phyloP scores from a whole-genome alignment of 192 early-diverging fungal genomes.

The Podila epicladia region DNA sequence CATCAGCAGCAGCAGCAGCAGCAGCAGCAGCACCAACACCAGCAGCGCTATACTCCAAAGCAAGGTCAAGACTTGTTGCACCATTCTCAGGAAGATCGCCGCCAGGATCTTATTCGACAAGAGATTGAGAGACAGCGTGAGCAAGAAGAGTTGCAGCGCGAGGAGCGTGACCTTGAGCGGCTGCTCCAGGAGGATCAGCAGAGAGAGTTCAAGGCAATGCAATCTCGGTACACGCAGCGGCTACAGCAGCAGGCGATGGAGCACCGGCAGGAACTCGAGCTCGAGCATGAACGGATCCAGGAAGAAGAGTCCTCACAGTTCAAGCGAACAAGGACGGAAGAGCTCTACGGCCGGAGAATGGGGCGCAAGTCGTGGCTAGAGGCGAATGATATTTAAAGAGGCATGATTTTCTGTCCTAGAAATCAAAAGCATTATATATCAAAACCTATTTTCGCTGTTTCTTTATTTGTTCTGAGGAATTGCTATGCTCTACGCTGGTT shows the following conservation, averaged over 20 bases:
- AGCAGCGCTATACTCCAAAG: neutral
- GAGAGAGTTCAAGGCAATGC: neutral
- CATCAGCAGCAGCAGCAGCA: neutral
- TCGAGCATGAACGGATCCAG: no score
- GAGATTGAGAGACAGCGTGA: constrained; percentile 28
- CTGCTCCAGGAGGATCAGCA: neutral
- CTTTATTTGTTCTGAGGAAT: no score
- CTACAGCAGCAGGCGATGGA: neutral
- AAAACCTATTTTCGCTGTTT: no score
- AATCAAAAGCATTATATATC: neutral
- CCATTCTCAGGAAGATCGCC: constrained; percentile 6
- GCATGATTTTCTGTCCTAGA: neutral
- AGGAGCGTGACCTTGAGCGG: neutral
- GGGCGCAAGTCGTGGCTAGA: constrained; percentile 34
- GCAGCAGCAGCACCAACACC: neutral
- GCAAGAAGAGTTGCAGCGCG: constrained; percentile 1
- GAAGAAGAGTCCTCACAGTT: neutral
- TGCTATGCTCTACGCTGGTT: no score
- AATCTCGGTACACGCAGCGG: neutral
- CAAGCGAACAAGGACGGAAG: neutral
- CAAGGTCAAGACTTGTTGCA: constrained; percentile 2
- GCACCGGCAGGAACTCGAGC: neutral
- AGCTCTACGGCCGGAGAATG: constrained; percentile 10
- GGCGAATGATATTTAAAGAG: constrained; percentile 19
- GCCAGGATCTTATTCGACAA: constrained; percentile 16